Evolutionary conservation across 2,329 filamentous ascomycete species (phyloP).

Genomic region (Aspergillus sp.): DNA sequence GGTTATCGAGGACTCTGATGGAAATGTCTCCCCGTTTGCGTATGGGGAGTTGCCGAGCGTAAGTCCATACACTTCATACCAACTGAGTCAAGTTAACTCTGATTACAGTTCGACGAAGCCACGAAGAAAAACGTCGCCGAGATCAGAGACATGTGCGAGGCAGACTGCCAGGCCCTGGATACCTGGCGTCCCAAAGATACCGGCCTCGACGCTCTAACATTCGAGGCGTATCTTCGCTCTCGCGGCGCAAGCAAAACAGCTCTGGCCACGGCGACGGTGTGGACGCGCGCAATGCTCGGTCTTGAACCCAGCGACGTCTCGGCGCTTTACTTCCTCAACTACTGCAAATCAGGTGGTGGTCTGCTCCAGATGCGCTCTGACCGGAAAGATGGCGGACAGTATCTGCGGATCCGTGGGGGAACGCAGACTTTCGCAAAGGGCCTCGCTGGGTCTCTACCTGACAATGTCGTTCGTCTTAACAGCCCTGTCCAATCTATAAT

Average conservation of each 20-base stretch:
- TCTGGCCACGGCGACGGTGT: slow-evolving; percentile 43
- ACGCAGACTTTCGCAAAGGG: slow-evolving; percentile 44
- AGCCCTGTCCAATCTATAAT: slow-evolving; percentile 11
- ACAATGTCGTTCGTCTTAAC: slow-evolving; percentile 12
- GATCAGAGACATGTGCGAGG: slow-evolving; percentile 40
- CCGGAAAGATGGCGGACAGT: slow-evolving; percentile 52
- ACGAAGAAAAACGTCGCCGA: slow-evolving; percentile 29
- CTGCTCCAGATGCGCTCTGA: slow-evolving; percentile 56
- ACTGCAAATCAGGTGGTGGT: slow-evolving; percentile 39
- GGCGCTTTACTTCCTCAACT: slow-evolving; percentile 53
- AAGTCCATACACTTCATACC: too few relatives aligned
- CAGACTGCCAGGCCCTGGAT: slow-evolving; percentile 38
- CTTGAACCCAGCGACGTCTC: slow-evolving; percentile 51
- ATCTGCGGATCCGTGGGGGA: slow-evolving; percentile 51
- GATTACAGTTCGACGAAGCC: slow-evolving; percentile 20
- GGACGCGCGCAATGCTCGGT: slow-evolving; percentile 54
- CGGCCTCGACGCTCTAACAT: slow-evolving; percentile 37
- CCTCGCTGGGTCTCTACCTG: slow-evolving; percentile 36
- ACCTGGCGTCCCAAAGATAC: slow-evolving; percentile 21
- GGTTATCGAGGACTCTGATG: slow-evolving; percentile 44
- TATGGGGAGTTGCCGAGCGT: slow-evolving; percentile 15
- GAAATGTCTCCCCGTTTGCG: slow-evolving; percentile 19
- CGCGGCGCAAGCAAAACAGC: slow-evolving; percentile 30
- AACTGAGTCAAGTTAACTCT: too few relatives aligned
- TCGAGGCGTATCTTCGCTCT: slow-evolving; percentile 39